Conservation (phyloP, 768 basidiomycete species). For the Phylloporus rhodoxanthus region DNA sequence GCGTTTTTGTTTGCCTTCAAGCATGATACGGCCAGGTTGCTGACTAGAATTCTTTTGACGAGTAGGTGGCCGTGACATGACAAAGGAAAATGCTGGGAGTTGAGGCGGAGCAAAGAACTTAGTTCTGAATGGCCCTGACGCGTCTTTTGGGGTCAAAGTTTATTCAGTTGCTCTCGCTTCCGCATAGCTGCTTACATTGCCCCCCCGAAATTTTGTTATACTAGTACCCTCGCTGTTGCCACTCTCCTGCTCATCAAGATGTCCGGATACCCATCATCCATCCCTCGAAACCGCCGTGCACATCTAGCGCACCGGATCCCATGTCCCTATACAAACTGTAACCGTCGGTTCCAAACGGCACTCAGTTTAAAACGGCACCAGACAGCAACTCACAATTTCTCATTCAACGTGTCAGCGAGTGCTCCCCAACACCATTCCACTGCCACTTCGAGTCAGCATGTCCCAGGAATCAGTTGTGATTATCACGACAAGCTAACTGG, state of each 20-base stretch:
- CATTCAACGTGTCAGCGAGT: background rate
- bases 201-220: too few relatives aligned
- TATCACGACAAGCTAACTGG: constrained; percentile 1
- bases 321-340: background rate
- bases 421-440: background rate
- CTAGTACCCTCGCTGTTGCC: too few relatives aligned
- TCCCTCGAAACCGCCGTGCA: background rate
- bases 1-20: background rate
- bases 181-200: background rate
- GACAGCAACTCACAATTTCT: background rate
- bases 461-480: background rate
- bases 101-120: background rate
- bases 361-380: constrained; percentile 1
- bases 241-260: too few relatives aligned
- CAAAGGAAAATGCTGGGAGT: background rate
- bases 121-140: background rate
- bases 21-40: constrained; percentile 1
- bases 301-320: background rate
- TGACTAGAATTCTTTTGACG: constrained; percentile 1
- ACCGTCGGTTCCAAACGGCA: background rate
- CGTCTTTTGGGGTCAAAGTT: too few relatives aligned
- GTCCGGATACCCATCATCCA: background rate
- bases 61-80: background rate
- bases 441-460: background rate
- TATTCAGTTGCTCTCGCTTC: background rate